Percentiles rank a stretch among this genome's conserved stretches.
Evolutionary conservation across 352 stramenopile species (phyloP).

Genomic region (Globisporangium paroecandrum): DNA sequence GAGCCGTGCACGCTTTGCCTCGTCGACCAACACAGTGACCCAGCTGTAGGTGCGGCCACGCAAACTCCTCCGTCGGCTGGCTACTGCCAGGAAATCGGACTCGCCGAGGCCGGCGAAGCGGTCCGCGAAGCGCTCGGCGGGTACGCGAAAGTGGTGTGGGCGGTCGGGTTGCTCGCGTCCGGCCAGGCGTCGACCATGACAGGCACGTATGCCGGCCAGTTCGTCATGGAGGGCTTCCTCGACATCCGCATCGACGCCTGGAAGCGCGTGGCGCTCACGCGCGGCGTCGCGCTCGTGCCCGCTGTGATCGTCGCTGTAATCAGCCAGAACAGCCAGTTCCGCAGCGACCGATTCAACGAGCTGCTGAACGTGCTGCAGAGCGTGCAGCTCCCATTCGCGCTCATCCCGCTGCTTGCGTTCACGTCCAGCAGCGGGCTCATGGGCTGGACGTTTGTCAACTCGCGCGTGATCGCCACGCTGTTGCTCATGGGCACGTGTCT

Average conservation of each 20-base stretch:
- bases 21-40: slow-evolving; percentile 32
- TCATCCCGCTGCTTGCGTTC: slow-evolving; percentile 82
- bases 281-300: slow-evolving; percentile 90
- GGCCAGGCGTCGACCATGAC: slow-evolving; percentile 96
- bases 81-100: slow-evolving; percentile 85
- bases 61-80: slow-evolving; percentile 30
- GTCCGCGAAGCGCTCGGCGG: slow-evolving; percentile 78
- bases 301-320: slow-evolving; percentile 80
- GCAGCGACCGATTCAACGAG: slow-evolving; percentile 74
- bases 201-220: slow-evolving; percentile 95
- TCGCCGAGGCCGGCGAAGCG: slow-evolving; percentile 79
- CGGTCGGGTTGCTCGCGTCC: slow-evolving; percentile 91
- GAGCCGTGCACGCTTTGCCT: slow-evolving; percentile 41
- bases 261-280: slow-evolving; percentile 82
- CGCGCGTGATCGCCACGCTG: slow-evolving; percentile 26
- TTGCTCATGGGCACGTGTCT: slow-evolving; percentile 41
- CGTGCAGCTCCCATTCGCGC: slow-evolving; percentile 82
- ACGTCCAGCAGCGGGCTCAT: slow-evolving; percentile 56
- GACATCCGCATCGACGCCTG: slow-evolving; percentile 83
- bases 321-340: slow-evolving; percentile 42
- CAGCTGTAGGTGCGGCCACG: not conserved
- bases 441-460: slow-evolving; percentile 51
- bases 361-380: slow-evolving; percentile 87
- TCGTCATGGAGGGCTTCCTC: slow-evolving; percentile 97
- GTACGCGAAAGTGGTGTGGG: slow-evolving; percentile 90